Conservation (phyloP, 116 monocot species). For the Cymodocea nodosa region DNA sequence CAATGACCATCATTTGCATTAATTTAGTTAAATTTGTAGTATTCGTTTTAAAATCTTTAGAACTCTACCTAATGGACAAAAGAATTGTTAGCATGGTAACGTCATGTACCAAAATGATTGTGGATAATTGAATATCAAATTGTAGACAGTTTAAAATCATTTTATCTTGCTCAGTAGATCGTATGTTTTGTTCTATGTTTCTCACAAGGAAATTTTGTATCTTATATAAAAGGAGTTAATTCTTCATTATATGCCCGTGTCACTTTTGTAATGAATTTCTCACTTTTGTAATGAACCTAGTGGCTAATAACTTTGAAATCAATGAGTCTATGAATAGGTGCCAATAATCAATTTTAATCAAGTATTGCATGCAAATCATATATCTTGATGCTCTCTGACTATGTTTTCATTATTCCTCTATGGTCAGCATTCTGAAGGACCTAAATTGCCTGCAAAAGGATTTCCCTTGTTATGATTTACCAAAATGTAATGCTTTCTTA, state of each 20-base stretch:
- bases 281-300: slow-evolving; percentile 2
- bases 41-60: no score
- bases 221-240: background rate
- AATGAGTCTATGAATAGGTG: background rate
- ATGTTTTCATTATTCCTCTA: background rate
- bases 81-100: no score
- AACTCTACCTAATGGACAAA: no score
- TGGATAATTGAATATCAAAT: no score
- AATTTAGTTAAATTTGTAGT: no score
- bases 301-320: slow-evolving; percentile 8
- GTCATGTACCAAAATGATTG: no score
- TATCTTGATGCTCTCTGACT: background rate
- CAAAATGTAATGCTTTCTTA: slow-evolving; percentile 34
- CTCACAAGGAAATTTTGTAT: no score
- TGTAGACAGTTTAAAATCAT: no score
- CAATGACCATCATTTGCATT: no score
- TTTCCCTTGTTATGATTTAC: slow-evolving; percentile 50
- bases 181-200: no score
- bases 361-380: background rate
- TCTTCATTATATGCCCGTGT: background rate
- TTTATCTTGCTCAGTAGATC: no score
- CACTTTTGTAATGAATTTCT: slow-evolving; percentile 2
- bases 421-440: slow-evolving; percentile 38
- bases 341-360: background rate
- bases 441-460: slow-evolving; percentile 60